Percentiles rank a stretch among this genome's conserved stretches.
Conservation (phyloP, 345 rosid species). For the Alliaria petiolata region DNA sequence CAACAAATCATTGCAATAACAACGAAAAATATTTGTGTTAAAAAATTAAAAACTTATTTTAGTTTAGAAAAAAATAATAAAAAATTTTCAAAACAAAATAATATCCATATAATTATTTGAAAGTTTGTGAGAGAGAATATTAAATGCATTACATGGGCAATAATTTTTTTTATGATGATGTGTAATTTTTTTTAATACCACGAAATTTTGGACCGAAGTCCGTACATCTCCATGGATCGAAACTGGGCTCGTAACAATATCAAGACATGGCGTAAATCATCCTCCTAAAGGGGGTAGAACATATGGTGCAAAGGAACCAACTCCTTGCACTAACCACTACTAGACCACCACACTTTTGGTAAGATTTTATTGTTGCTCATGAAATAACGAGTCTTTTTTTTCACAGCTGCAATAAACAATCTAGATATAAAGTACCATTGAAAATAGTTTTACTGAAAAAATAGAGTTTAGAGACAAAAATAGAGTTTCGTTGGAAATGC, state of each 20-base stretch:
- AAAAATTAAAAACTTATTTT: background rate
- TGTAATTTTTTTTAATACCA: background rate
- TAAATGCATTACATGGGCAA: background rate
- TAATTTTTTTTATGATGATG: background rate
- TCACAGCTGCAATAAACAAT: background rate
- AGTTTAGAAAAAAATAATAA: background rate
- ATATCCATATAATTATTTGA: background rate
- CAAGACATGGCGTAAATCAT: too few relatives aligned
- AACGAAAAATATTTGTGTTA: background rate
- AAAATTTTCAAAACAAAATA: background rate
- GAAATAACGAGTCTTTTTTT: background rate
- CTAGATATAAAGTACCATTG: background rate
- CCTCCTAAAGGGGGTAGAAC: too few relatives aligned
- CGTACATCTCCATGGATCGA: too few relatives aligned
- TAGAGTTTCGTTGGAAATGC: too few relatives aligned
- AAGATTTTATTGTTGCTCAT: background rate
- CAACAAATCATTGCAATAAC: background rate
- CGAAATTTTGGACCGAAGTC: too few relatives aligned
- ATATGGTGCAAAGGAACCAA: too few relatives aligned
- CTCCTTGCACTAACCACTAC: too few relatives aligned
- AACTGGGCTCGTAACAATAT: too few relatives aligned
- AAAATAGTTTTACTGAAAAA: too few relatives aligned
- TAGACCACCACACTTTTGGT: too few relatives aligned
- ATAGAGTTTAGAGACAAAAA: too few relatives aligned
- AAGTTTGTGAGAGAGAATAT: background rate